Evolutionary conservation across 257 asterid species (phyloP).

Genomic region (Phtheirospermum japonicum): DNA sequence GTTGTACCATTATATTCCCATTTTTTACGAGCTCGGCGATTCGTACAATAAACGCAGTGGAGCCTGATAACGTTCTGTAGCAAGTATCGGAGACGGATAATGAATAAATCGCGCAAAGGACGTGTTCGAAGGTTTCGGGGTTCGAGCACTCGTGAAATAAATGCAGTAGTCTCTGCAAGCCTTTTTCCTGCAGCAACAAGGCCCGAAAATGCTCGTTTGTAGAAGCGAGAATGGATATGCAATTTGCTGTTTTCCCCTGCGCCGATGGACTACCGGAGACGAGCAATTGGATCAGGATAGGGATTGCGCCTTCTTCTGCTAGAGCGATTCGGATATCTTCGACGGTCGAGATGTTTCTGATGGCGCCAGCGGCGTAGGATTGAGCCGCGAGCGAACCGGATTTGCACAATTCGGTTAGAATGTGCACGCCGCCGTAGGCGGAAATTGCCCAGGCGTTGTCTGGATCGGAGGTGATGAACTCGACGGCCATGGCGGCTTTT

Average conservation of each 20-base stretch:
- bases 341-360: slow-evolving; percentile 57
- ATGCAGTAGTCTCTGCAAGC: slow-evolving; percentile 60
- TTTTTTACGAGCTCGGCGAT: slow-evolving; percentile 64
- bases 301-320: slow-evolving; percentile 79
- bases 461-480: slow-evolving; percentile 63
- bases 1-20: slow-evolving; percentile 74
- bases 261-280: slow-evolving; percentile 53
- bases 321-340: slow-evolving; percentile 68
- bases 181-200: slow-evolving; percentile 58
- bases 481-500: slow-evolving; percentile 78
- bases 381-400: slow-evolving; percentile 74
- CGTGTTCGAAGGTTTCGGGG: slow-evolving; percentile 68
- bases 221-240: slow-evolving; percentile 71
- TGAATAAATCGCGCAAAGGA: slow-evolving; percentile 68
- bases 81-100: slow-evolving; percentile 65
- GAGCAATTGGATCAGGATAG: slow-evolving; percentile 63
- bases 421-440: slow-evolving; percentile 78
- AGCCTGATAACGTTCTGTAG: slow-evolving; percentile 57
- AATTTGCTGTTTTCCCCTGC: slow-evolving; percentile 74
- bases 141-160: slow-evolving; percentile 55
- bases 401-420: slow-evolving; percentile 61
- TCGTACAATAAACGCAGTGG: slow-evolving; percentile 55
- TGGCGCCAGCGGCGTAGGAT: slow-evolving; percentile 66
- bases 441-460: slow-evolving; percentile 92
- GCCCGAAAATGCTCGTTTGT: slow-evolving; percentile 55